A percentile compares a stretch with the other conserved stretches of the same genome.
These are phyloP conservation scores for Solanum bulbocastanum DNA, from an alignment of 257 asterid genomes.

Conservation along the genomic window DNA sequence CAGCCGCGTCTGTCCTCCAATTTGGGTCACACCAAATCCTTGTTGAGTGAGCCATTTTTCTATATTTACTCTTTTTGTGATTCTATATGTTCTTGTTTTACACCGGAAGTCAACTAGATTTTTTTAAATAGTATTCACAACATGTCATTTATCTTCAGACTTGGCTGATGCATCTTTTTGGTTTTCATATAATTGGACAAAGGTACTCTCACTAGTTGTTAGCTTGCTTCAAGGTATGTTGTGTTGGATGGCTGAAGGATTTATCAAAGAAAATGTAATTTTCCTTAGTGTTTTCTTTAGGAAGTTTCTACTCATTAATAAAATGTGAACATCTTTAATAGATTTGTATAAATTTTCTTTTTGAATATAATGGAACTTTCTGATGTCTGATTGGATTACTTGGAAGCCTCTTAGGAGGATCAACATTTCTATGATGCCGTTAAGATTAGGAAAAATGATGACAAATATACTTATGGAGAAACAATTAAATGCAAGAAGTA, in stretches of 20 bases:
- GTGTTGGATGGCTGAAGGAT: not conserved
- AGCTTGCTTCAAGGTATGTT: not conserved
- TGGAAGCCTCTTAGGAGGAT: not conserved
- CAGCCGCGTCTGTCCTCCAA: not conserved
- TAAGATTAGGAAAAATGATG: not conserved
- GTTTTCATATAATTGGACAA: not conserved
- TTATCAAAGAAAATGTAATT: not conserved
- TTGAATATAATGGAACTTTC: not conserved
- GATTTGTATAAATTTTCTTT: not conserved
- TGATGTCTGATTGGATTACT: not conserved
- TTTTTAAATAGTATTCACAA: not conserved
- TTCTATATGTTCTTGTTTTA: not conserved
- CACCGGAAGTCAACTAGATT: not conserved
- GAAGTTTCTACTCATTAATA: not conserved
- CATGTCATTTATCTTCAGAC: not conserved
- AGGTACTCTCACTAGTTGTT: not conserved
- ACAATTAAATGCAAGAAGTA: not conserved
- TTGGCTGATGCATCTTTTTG: not conserved
- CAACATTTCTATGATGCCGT: not conserved
- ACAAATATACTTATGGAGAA: not conserved
- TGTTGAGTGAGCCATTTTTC: not conserved
- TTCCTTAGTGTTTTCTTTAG: not conserved
- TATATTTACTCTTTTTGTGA: not conserved
- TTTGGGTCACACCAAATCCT: not conserved
- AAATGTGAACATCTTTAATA: not conserved